A percentile compares a stretch with the other conserved stretches of the same genome.
Conservation (phyloP, 2,329 filamentous ascomycete genomes). For the Pleoardoris graminearum region DNA sequence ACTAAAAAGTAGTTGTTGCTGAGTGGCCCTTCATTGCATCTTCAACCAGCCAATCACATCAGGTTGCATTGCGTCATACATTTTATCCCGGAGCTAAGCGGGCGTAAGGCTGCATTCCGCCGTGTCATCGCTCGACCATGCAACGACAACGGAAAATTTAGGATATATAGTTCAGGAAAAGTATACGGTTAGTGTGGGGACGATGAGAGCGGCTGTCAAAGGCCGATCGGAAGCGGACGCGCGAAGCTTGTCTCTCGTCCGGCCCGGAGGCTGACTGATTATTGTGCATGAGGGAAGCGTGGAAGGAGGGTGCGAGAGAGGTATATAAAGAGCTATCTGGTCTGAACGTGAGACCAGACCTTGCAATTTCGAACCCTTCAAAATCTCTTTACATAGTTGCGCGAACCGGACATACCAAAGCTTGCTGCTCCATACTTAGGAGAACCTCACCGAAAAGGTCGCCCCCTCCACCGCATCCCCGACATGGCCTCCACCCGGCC, state of each 20-base stretch:
- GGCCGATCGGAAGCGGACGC: not conserved
- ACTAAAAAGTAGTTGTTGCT: not conserved
- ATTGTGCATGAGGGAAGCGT: not conserved
- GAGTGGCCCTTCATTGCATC: not conserved
- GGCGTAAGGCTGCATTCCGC: not conserved
- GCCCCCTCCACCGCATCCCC: not conserved
- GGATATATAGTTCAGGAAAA: too few species aligned
- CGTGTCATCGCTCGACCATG: too few species aligned
- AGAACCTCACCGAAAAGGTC: not conserved
- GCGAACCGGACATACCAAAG: not conserved
- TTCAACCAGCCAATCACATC: not conserved
- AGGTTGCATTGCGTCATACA: not conserved
- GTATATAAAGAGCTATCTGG: not conserved
- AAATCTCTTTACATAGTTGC: too few species aligned
- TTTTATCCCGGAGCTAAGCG: constrained; percentile 1
- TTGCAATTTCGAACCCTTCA: too few species aligned
- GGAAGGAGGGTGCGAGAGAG: not conserved
- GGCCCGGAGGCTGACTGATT: not conserved
- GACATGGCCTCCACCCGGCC: constrained; percentile 26
- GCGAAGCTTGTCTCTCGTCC: not conserved
- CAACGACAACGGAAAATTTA: too few species aligned
- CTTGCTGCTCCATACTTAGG: not conserved
- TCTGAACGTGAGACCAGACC: too few species aligned
- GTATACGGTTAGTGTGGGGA: not conserved
- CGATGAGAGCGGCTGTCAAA: not conserved